Evolutionary conservation across 116 monocot genomes (phyloP).

Genomic region (Zostera marina): DNA sequence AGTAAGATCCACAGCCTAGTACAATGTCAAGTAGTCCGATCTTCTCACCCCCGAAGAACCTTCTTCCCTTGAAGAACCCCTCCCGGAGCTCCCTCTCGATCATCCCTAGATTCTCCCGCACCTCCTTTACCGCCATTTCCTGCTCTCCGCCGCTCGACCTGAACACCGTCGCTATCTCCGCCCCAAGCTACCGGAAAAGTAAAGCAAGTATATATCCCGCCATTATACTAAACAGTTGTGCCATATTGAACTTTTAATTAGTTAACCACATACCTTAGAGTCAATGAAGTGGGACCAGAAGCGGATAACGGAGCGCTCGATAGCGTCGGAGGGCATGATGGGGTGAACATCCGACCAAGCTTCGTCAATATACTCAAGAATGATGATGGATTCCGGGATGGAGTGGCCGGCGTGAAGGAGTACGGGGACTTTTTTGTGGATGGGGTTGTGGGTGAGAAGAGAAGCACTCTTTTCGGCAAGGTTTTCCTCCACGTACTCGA

Average conservation of each 20-base stretch:
- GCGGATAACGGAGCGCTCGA: slow-evolving; percentile 37
- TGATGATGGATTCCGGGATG: slow-evolving; percentile 55
- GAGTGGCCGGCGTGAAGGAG: slow-evolving; percentile 47
- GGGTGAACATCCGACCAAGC: slow-evolving; percentile 22
- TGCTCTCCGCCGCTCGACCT: slow-evolving; percentile 38
- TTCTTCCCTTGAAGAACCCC: slow-evolving; percentile 59
- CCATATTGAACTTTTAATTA: background rate
- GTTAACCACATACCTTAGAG: slow-evolving; percentile 28
- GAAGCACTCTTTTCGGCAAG: slow-evolving; percentile 48
- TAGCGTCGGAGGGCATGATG: slow-evolving; percentile 37
- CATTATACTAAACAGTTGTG: background rate
- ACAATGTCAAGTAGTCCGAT: slow-evolving; percentile 71
- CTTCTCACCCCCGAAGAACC: slow-evolving; percentile 72
- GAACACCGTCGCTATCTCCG: slow-evolving; percentile 56
- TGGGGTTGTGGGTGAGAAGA: slow-evolving; percentile 55
- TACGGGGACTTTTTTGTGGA: slow-evolving; percentile 77
- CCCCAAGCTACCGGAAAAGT: slow-evolving; percentile 27
- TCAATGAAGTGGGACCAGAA: slow-evolving; percentile 85
- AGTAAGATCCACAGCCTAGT: slow-evolving; percentile 82
- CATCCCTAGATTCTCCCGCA: slow-evolving; percentile 41
- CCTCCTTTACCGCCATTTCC: slow-evolving; percentile 32
- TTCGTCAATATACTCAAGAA: slow-evolving; percentile 78
- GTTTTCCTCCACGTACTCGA: slow-evolving; percentile 69
- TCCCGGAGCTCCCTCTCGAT: slow-evolving; percentile 56
- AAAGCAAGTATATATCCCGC: no score